Evolutionary conservation across 768 basidiomycete genomes (phyloP), one percentile per base, ranked within the genome.

Genomic region (Collybiopsis luxurians): DNA sequence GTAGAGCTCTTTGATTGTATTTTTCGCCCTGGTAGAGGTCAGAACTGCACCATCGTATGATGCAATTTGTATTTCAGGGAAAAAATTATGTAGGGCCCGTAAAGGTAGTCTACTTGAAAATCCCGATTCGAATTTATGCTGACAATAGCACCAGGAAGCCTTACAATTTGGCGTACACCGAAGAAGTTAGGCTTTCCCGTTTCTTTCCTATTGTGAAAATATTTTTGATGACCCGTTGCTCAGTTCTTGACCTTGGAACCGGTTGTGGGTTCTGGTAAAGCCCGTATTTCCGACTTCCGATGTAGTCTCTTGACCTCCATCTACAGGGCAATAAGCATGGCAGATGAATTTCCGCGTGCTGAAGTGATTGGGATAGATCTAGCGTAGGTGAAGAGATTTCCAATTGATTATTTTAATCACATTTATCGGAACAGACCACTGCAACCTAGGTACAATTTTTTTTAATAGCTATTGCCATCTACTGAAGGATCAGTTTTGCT

Each of bases 341-440:
- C 87, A 48, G 85, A 88, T 62, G 85, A 86, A 68, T 89, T 89
- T 67, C 84, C 83, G 43, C 66, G 75, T 48, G 84, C 77, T 57
- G 83, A 87, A 61, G 83, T 89, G 59, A 78, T 84, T 66, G 87
- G 86, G 23, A 74, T 87, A 59, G 87, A 89, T 73, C 77, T 89
- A 31, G 86, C 86, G 23, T 34, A 34, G 31, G 31, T 34, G 6
- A 5, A 34, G 6, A 34, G 5, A 34, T 34, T 34, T 34, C 31
- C 13, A 13, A 5, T 5, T 34, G 6, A 34, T 5, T 34, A 6
- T 34, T 13, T 34, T 5, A 5, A 6, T 34, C 13, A 34, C 13
- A 34, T 34, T 34, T 34, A 34, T 34, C 13, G 31, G 13, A 34
- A 34, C 31, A 34, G 31, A 34, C 87, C 87, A 60, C 81, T 89